A percentile compares a stretch with the other conserved stretches of the same genome.
phyloP scores from a whole-genome alignment of 176 grass and related monocot species.

The Hyparrhenia diplandra region DNA sequence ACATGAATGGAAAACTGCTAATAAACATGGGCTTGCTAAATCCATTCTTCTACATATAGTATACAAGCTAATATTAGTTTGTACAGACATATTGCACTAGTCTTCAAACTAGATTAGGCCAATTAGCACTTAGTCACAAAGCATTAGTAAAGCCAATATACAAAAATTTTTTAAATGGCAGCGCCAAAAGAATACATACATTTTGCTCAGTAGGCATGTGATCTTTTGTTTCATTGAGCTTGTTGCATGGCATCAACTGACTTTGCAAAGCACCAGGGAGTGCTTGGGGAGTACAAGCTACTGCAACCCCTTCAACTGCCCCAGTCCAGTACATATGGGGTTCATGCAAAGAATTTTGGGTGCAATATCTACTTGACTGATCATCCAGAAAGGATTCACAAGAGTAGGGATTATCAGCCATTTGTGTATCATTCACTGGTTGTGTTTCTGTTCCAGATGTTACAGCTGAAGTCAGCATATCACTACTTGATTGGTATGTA shows the following conservation, averaged over 20 bases:
- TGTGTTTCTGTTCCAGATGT: slow-evolving; percentile 42
- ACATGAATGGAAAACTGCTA: not conserved
- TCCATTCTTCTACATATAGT: not conserved
- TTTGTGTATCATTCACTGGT: slow-evolving; percentile 18
- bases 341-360: slow-evolving; percentile 32
- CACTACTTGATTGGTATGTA: slow-evolving; percentile 40
- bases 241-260: slow-evolving; percentile 33
- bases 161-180: not conserved
- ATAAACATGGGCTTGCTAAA: slow-evolving; percentile 25
- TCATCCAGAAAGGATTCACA: slow-evolving; percentile 32
- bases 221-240: slow-evolving; percentile 26
- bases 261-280: slow-evolving; percentile 32
- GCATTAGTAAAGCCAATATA: not conserved
- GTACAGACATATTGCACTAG: not conserved
- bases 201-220: slow-evolving; percentile 36
- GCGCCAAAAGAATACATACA: slow-evolving; percentile 40
- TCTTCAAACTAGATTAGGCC: not conserved
- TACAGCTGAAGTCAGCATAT: slow-evolving; percentile 56
- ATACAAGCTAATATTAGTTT: not conserved
- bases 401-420: slow-evolving; percentile 20
- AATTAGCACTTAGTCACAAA: slow-evolving; percentile 4
- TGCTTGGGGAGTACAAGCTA: slow-evolving; percentile 40
- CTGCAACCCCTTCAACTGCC: slow-evolving; percentile 24
- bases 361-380: slow-evolving; percentile 14
- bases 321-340: slow-evolving; percentile 39